Evolutionary conservation across 2,329 filamentous ascomycete species (phyloP).

Genomic region (Dendryphion nanum): DNA sequence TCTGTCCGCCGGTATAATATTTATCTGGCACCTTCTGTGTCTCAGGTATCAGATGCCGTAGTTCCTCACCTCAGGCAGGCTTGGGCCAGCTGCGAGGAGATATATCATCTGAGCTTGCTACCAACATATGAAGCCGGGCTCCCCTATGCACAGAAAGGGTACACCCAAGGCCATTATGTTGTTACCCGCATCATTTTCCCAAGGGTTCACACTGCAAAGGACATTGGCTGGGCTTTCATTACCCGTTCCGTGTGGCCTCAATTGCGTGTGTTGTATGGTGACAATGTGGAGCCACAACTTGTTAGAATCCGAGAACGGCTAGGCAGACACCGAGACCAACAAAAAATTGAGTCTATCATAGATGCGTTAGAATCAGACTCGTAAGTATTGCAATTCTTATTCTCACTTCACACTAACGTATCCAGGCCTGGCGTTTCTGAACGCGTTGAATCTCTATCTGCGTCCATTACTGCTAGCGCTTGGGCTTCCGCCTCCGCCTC

Average conservation of each 20-base stretch:
- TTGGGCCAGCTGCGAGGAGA: constrained; percentile 61
- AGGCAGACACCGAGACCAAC: constrained; percentile 68
- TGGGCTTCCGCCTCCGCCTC: constrained; percentile 11
- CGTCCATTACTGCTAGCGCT: constrained; percentile 14
- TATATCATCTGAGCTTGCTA: constrained; percentile 70
- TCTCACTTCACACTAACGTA: constrained; percentile 8
- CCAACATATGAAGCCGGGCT: constrained; percentile 73
- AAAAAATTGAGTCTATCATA: constrained; percentile 59
- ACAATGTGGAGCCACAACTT: constrained; percentile 94
- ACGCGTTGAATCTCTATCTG: constrained; percentile 17
- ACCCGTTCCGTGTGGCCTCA: constrained; percentile 79
- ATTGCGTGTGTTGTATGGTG: constrained; percentile 74
- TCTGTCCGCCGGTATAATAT: constrained; percentile 67
- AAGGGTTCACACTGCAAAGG: constrained; percentile 68
- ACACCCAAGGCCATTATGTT: constrained; percentile 65
- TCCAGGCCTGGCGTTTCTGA: constrained; percentile 13
- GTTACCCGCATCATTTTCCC: constrained; percentile 70
- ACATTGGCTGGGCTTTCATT: constrained; percentile 67
- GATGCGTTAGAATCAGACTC: constrained; percentile 50
- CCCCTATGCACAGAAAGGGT: constrained; percentile 71
- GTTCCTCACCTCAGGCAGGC: constrained; percentile 72
- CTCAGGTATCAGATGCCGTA: constrained; percentile 56
- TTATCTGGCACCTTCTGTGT: constrained; percentile 71
- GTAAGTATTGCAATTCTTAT: constrained; percentile 11
- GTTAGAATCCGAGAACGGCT: constrained; percentile 88